These are phyloP conservation scores for Cryptococcus sp. DNA, from an alignment of 1,284 basidiomycete genomes.

Conservation along the genomic window DNA sequence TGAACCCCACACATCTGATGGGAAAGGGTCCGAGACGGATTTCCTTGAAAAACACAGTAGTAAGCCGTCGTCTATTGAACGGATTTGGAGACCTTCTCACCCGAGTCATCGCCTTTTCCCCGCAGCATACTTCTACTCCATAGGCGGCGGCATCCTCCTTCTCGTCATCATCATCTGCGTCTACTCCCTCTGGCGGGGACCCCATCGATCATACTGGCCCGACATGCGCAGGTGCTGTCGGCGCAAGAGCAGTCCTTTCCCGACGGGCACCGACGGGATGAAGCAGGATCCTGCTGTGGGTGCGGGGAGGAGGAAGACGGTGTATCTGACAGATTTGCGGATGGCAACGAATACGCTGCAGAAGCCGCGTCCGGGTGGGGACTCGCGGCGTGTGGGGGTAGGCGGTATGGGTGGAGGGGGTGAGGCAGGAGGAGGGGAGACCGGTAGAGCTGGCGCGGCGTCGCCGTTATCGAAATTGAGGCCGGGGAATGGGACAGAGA, in stretches of 20 bases:
- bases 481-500: neutral
- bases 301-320: conserved; percentile 8
- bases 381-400: neutral
- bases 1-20: neutral
- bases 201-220: conserved; percentile 7
- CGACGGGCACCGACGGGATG: neutral
- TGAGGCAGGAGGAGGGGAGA: neutral
- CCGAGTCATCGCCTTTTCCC: neutral
- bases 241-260: neutral
- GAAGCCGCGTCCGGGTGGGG: neutral
- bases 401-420: neutral
- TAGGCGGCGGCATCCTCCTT: neutral
- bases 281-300: neutral
- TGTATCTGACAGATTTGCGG: conserved; percentile 15
- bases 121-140: neutral
- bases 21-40: neutral
- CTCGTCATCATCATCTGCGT: conserved; percentile 5
- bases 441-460: no score
- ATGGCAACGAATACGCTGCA: neutral
- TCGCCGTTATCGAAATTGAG: neutral
- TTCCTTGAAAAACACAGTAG: neutral
- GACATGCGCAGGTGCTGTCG: neutral
- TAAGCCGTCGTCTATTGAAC: neutral
- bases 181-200: conserved; percentile 17
- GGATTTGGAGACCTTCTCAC: neutral